Percentiles rank a stretch among this genome's conserved stretches.
phyloP scores from a whole-genome alignment of 2,329 filamentous ascomycete genomes.

The Epichloe festucae region DNA sequence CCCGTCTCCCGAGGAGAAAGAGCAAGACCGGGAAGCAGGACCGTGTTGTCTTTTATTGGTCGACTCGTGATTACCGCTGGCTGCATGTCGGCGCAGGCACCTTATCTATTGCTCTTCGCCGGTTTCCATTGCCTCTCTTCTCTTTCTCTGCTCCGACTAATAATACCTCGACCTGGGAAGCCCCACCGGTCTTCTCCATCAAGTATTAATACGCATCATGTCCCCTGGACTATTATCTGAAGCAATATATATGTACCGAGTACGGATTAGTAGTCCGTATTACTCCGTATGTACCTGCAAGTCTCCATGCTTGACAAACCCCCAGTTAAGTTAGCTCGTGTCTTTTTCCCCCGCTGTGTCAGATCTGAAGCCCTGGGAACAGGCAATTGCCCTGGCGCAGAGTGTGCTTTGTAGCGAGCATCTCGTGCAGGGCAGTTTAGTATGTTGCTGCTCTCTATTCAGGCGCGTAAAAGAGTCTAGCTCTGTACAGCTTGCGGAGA shows the following conservation, averaged over 20 bases:
- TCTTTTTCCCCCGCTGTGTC: not conserved
- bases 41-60: constrained; percentile 2
- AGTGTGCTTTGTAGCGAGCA: not conserved
- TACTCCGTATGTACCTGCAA: not conserved
- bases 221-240: not conserved
- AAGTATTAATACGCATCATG: not conserved
- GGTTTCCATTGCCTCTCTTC: not conserved
- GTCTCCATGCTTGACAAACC: not conserved
- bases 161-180: not conserved
- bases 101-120: constrained; percentile 1
- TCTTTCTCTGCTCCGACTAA: not conserved
- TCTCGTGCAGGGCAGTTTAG: not conserved
- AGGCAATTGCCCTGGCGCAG: not conserved
- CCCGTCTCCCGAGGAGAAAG: not conserved
- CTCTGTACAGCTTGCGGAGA: not conserved
- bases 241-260: not conserved
- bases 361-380: not conserved
- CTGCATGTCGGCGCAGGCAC: constrained; percentile 3
- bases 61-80: not conserved
- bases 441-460: no score
- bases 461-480: not conserved
- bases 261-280: no score
- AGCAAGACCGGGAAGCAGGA: no score
- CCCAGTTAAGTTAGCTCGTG: not conserved
- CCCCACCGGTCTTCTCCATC: not conserved